Conservation (phyloP, 2,329 filamentous ascomycete species). For the Bipolaris gigantea region DNA sequence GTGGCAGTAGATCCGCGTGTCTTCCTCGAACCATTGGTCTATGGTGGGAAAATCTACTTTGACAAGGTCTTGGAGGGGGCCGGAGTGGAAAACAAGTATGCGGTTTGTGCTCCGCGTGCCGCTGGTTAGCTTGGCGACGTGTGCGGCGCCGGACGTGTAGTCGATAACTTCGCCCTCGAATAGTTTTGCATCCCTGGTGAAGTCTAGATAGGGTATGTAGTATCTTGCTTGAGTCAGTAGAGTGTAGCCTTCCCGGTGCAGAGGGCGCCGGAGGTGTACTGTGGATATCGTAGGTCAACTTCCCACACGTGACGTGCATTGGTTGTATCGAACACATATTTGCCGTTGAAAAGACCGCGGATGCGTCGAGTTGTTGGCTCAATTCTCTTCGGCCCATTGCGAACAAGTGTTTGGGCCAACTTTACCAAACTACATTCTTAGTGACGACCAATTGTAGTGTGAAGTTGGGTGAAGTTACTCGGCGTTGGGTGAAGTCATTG, state of each 20-base stretch:
- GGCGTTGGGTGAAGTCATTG: slow-evolving; percentile 1
- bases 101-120: slow-evolving; percentile 23
- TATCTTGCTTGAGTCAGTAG: slow-evolving; percentile 21
- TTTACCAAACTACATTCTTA: slow-evolving; percentile 41
- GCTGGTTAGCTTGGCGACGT: slow-evolving; percentile 27
- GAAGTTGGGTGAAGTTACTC: background rate
- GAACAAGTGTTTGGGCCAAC: slow-evolving; percentile 47
- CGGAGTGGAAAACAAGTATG: slow-evolving; percentile 34
- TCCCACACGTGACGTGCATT: slow-evolving; percentile 45
- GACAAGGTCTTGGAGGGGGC: slow-evolving; percentile 28
- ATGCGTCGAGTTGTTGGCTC: slow-evolving; percentile 37
- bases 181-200: slow-evolving; percentile 25
- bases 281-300: slow-evolving; percentile 37
- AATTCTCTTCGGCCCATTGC: slow-evolving; percentile 43
- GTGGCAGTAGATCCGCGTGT: slow-evolving; percentile 61
- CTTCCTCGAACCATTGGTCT: slow-evolving; percentile 61
- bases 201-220: slow-evolving; percentile 31
- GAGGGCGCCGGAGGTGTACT: slow-evolving; percentile 19
- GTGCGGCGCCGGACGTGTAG: slow-evolving; percentile 22
- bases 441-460: background rate
- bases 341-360: slow-evolving; percentile 37
- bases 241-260: background rate
- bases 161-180: slow-evolving; percentile 15
- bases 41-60: slow-evolving; percentile 37
- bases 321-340: slow-evolving; percentile 40